phyloP scores from a whole-genome alignment of 306 rosid species.

The Cucurbita maxima region DNA sequence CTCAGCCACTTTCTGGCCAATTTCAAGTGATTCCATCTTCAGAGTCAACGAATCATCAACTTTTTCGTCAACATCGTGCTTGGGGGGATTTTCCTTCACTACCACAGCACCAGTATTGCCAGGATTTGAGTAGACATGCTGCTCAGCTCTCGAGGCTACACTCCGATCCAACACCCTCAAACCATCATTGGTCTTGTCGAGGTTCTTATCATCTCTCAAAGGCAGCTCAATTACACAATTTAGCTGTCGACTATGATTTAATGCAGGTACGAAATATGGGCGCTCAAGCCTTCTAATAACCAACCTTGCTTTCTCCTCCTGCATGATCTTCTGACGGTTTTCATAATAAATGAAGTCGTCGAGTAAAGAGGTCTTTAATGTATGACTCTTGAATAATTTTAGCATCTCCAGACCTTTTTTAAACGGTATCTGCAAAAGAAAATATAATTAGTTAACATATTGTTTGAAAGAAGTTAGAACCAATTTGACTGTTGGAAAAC shows the following conservation, averaged over 20 bases:
- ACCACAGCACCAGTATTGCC: conserved; percentile 5
- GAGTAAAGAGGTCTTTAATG: conserved; percentile 70
- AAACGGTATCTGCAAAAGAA: conserved; percentile 45
- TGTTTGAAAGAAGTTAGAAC: neutral
- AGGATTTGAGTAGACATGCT: conserved; percentile 19
- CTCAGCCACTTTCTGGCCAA: conserved; percentile 31
- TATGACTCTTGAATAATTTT: conserved; percentile 57
- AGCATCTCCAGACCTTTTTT: conserved; percentile 75
- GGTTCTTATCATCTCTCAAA: conserved; percentile 18
- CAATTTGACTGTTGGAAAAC: neutral
- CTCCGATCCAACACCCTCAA: conserved; percentile 12
- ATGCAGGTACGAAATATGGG: conserved; percentile 28
- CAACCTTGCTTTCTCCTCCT: conserved; percentile 68
- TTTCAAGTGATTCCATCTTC: conserved; percentile 53
- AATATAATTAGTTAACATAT: conserved; percentile 5
- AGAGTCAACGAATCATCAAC: conserved; percentile 28
- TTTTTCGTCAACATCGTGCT: conserved; percentile 14
- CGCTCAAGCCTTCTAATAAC: conserved; percentile 28
- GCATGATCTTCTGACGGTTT: conserved; percentile 81
- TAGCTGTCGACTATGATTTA: conserved; percentile 41
- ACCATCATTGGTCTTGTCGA: conserved; percentile 19
- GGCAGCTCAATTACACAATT: conserved; percentile 30
- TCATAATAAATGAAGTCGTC: conserved; percentile 84
- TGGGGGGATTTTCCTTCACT: conserved; percentile 18
- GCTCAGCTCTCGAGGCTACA: conserved; percentile 18